Percentiles rank a stretch among this genome's conserved stretches.
phyloP scores from a whole-genome alignment of 2,329 filamentous ascomycete genomes.

The Pseudocercospora fuligena region DNA sequence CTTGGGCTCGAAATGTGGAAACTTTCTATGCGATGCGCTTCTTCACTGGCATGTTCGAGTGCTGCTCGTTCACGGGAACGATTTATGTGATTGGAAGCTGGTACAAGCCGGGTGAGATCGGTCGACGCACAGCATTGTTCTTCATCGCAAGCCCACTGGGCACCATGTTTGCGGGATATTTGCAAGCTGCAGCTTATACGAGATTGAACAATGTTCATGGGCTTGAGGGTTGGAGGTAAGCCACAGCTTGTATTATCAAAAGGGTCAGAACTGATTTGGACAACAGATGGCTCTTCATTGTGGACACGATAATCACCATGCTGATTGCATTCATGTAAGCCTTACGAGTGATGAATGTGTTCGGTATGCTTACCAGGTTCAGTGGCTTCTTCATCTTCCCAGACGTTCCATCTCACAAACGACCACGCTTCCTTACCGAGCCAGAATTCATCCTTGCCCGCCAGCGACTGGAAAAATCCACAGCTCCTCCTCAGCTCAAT shows the following conservation, averaged over 20 bases:
- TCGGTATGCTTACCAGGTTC: background rate
- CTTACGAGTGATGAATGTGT: no score
- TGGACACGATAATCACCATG: background rate
- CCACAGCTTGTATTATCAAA: background rate
- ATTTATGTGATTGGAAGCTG: background rate
- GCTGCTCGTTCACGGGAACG: background rate
- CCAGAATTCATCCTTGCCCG: background rate
- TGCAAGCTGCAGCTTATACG: background rate
- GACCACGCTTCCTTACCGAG: background rate
- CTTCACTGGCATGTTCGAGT: background rate
- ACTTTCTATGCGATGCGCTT: background rate
- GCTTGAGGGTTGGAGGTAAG: background rate
- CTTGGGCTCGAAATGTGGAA: background rate
- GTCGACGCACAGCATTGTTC: background rate
- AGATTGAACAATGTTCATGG: background rate
- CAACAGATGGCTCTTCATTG: background rate
- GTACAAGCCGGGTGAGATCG: background rate
- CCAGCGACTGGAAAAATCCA: background rate
- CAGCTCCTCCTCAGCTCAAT: background rate
- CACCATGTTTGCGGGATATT: slow-evolving; percentile 31
- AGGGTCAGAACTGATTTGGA: background rate
- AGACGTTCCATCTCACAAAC: background rate
- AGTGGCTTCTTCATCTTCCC: background rate
- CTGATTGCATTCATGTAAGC: no score
- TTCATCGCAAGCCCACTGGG: background rate